A percentile compares a stretch with the other conserved stretches of the same genome.
These are phyloP conservation scores for Suillus americanus DNA, from an alignment of 768 basidiomycete genomes.

Conservation along the genomic window DNA sequence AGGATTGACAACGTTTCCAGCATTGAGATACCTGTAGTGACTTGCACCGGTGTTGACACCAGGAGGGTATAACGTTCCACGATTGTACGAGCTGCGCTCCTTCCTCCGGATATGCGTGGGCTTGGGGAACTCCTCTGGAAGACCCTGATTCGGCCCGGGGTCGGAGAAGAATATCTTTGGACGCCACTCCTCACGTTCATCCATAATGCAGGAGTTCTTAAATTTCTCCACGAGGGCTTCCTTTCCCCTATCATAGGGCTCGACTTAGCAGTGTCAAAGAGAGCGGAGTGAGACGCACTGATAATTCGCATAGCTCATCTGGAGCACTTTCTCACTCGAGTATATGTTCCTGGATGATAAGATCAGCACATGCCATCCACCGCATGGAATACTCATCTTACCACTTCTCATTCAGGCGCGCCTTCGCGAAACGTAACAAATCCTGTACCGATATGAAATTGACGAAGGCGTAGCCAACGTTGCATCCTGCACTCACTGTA, in stretches of 20 bases:
- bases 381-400: constrained; percentile 31
- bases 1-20: constrained; percentile 18
- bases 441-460: constrained; percentile 84
- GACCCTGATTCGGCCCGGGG: constrained; percentile 66
- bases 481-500: constrained; percentile 51
- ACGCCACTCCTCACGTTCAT: constrained; percentile 78
- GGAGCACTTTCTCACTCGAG: constrained; percentile 85
- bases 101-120: constrained; percentile 81
- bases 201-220: constrained; percentile 90
- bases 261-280: constrained; percentile 11
- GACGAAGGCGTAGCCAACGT: constrained; percentile 85
- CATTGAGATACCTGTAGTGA: constrained; percentile 29
- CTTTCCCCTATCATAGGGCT: constrained; percentile 60
- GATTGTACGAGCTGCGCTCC: constrained; percentile 79
- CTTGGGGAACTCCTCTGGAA: constrained; percentile 78
- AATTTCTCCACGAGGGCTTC: constrained; percentile 90
- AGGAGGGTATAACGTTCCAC: constrained; percentile 68
- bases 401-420: constrained; percentile 81
- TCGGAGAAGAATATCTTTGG: constrained; percentile 83
- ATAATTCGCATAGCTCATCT: constrained; percentile 92
- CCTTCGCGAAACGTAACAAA: constrained; percentile 71
- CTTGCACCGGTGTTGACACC: constrained; percentile 29
- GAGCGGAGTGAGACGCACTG: constrained; percentile 57
- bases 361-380: constrained; percentile 7
- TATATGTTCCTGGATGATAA: constrained; percentile 75